A percentile compares a stretch with the other conserved stretches of the same genome.
These are phyloP conservation scores for Pythium rhizo-oryzae DNA, from an alignment of 352 stramenopile genomes.

Conservation along the genomic window DNA sequence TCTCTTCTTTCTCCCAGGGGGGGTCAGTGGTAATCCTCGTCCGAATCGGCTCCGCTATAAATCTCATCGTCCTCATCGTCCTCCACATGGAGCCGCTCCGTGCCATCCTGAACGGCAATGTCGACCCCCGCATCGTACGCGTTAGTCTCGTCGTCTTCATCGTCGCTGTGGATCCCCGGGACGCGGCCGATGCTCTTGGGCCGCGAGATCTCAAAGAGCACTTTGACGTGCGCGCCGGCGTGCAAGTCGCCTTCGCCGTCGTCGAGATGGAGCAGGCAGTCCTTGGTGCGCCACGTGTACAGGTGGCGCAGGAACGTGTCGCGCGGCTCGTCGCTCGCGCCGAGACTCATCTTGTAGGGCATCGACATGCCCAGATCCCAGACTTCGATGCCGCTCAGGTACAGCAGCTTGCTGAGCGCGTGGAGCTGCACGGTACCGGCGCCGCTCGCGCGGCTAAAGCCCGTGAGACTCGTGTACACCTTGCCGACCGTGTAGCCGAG, in stretches of 20 bases:
- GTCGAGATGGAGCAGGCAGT: conserved; percentile 55
- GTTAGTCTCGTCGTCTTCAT: conserved; percentile 13
- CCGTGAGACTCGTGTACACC: conserved; percentile 91
- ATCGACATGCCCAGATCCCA: conserved; percentile 92
- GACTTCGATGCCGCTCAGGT: conserved; percentile 75
- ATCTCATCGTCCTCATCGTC: conserved; percentile 10
- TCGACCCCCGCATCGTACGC: conserved; percentile 4
- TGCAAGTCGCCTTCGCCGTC: conserved; percentile 42
- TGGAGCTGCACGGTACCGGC: conserved; percentile 87
- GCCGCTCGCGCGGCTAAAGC: conserved; percentile 71
- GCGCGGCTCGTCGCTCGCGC: conserved; percentile 67
- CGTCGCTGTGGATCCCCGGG: conserved; percentile 29
- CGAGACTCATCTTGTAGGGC: conserved; percentile 86
- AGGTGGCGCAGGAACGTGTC: conserved; percentile 73
- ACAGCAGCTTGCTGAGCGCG: conserved; percentile 73
- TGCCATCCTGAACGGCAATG: conserved; percentile 22
- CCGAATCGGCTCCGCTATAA: neutral
- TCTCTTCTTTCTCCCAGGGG: no score
- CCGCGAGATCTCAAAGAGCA: conserved; percentile 55
- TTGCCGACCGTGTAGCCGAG: conserved; percentile 93
- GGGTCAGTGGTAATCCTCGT: conserved; percentile 1
- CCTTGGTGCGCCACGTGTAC: conserved; percentile 59
- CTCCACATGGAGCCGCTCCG: conserved; percentile 18
- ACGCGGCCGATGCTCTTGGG: conserved; percentile 30
- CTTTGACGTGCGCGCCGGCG: conserved; percentile 50